Evolutionary conservation across 2,329 filamentous ascomycete species (phyloP).

Genomic region (Colletotrichum sp.): DNA sequence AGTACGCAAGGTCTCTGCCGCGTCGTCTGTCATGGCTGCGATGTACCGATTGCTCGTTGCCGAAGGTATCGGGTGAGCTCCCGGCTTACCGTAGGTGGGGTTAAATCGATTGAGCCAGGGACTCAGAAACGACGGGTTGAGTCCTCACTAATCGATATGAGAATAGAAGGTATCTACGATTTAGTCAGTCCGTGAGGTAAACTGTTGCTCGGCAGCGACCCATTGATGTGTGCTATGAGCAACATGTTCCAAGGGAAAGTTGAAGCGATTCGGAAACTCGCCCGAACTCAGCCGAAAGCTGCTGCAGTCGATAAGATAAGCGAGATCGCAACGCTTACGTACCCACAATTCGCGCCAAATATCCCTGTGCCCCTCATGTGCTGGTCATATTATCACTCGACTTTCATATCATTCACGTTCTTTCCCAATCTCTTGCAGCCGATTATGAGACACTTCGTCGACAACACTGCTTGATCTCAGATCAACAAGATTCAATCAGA

Average conservation of each 20-base stretch:
- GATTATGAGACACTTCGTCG: too few relatives aligned
- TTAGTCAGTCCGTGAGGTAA: not conserved
- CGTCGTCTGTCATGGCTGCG: not conserved
- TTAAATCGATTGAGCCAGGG: not conserved
- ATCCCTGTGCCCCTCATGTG: not conserved
- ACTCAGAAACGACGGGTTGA: not conserved
- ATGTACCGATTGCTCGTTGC: not conserved
- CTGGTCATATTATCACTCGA: not conserved
- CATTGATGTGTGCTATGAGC: not conserved
- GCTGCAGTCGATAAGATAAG: not conserved
- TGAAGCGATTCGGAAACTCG: not conserved
- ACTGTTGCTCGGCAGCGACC: not conserved
- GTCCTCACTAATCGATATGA: not conserved
- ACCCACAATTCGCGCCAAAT: not conserved
- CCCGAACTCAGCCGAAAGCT: conserved; percentile 1
- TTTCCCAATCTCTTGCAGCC: not conserved
- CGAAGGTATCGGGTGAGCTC: not conserved
- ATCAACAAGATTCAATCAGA: not conserved
- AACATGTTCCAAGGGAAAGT: not conserved
- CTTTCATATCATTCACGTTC: not conserved
- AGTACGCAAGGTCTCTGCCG: conserved; percentile 1
- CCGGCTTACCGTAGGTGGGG: not conserved
- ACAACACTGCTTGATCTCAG: too few relatives aligned
- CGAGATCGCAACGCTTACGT: not conserved
- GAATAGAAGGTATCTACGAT: not conserved